Evolutionary conservation across 164 flowering plant species (phyloP).

Genomic region (Annona cherimola): DNA sequence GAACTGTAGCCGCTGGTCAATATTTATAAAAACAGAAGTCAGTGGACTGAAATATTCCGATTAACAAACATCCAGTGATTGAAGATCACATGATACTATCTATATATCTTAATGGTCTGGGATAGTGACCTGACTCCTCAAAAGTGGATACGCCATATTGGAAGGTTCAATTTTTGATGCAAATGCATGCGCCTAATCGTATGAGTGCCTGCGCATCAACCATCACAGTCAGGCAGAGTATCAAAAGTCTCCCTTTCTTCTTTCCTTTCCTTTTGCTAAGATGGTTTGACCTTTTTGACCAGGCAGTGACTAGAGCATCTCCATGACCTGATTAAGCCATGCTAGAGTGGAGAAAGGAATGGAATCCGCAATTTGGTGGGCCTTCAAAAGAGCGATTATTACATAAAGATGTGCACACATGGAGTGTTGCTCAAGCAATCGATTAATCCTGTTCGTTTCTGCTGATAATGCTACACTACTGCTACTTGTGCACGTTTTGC

Average conservation of each 20-base stretch:
- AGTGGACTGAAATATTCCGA: neutral
- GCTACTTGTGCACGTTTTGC: no score
- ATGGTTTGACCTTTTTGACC: constrained; percentile 6
- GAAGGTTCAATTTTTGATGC: neutral
- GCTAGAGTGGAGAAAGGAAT: constrained; percentile 10
- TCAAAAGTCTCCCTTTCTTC: neutral
- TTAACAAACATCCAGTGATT: neutral
- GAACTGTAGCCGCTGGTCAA: no score
- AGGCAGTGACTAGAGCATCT: neutral
- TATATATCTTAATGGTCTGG: neutral
- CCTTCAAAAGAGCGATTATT: constrained; percentile 7
- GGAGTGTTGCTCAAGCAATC: constrained; percentile 6
- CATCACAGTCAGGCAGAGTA: neutral
- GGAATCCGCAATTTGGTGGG: constrained; percentile 13
- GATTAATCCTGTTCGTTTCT: neutral
- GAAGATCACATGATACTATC: neutral
- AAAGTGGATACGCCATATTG: neutral
- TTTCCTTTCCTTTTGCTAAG: neutral
- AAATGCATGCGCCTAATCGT: neutral
- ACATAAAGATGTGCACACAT: neutral
- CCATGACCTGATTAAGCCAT: neutral
- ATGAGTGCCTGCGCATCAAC: neutral
- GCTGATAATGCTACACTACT: neutral
- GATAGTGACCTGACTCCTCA: neutral
- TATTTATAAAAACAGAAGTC: neutral